Base-by-base conservation (phyloP, 768 basidiomycete genomes). In the Tricholoma furcatifolium region DNA sequence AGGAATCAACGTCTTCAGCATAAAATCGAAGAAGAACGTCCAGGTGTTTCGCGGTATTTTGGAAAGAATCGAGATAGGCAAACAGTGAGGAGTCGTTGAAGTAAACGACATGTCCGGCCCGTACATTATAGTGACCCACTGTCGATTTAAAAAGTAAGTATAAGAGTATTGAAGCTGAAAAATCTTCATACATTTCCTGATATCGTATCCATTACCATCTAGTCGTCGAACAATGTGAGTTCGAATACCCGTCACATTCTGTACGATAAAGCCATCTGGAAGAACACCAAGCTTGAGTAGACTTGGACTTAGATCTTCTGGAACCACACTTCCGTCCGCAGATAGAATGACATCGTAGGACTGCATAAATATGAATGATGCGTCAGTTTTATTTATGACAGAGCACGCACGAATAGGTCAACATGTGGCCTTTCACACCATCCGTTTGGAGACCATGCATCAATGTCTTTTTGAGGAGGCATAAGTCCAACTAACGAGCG, bases 111-210 rank as follows among this genome's bases (percentile, higher is more conserved):
- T 96, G 91, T 0, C 93, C 93, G 0, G 85, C 81, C 43, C 84
- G 79, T 38, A 95, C 86, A 34, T 83, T 73, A 61, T 92, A 85
- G 49, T 88, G 91, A 0, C 91, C 93, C 61, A 95, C 91, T 94
- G 53, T 10, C 17, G 24, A 36, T 42, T 11, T 24, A 24, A 1
- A 6, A 34, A 24, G 32, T 51, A 21, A 51, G 40, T 9, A 20
- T 11, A 21, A 44, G 31, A 27, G 2, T 34, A 46, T 41, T 10
- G 55, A 51, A 43, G 38, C 21, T 12, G 18, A 12, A 11, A 3
- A 3, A 23, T 34, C 17, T 27, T 67, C 87, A 63, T 60, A 94
- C 94, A 72, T 73, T 84, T 91, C 31, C 87, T 79, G 48, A 98
- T 78, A 60, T 96, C 91, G 60, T 93, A 96, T 7, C 93, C 93